Conservation (phyloP, 768 basidiomycete genomes). For the Tricholoma matsutake region DNA sequence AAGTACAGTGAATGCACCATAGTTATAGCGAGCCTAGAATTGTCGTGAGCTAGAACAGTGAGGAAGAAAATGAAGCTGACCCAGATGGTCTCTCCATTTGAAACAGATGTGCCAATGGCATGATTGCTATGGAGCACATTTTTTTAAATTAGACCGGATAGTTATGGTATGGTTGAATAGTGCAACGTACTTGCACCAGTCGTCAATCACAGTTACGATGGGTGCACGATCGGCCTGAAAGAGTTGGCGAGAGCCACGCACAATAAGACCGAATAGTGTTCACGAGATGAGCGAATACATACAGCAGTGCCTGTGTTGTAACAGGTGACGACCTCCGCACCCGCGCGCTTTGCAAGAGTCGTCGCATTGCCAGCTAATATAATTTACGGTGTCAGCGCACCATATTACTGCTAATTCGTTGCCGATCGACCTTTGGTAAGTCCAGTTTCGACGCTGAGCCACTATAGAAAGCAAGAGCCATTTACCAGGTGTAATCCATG, state of each 20-base stretch:
- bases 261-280: not conserved
- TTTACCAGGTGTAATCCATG: not conserved
- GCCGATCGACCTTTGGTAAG: slow-evolving; percentile 3
- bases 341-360: slow-evolving; percentile 1
- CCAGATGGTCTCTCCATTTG: slow-evolving; percentile 8
- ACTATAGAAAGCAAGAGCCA: slow-evolving; percentile 1
- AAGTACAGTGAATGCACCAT: slow-evolving; percentile 8
- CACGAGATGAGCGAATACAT: not conserved
- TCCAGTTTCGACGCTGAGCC: slow-evolving; percentile 7
- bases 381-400: not conserved
- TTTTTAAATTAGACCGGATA: not conserved
- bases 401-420: not conserved
- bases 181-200: slow-evolving; percentile 10
- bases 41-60: not conserved
- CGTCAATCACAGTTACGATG: slow-evolving; percentile 8
- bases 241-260: not conserved
- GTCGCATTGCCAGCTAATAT: not conserved
- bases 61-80: slow-evolving; percentile 3
- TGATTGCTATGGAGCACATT: slow-evolving; percentile 1
- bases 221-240: slow-evolving; percentile 7
- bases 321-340: slow-evolving; percentile 8
- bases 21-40: slow-evolving; percentile 8
- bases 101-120: slow-evolving; percentile 4
- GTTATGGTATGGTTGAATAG: not conserved
- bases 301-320: slow-evolving; percentile 6